A percentile compares a stretch with the other conserved stretches of the same genome.
These are phyloP conservation scores for Microbotryum violaceum DNA, from an alignment of 1,284 basidiomycete species.

Conservation along the genomic window DNA sequence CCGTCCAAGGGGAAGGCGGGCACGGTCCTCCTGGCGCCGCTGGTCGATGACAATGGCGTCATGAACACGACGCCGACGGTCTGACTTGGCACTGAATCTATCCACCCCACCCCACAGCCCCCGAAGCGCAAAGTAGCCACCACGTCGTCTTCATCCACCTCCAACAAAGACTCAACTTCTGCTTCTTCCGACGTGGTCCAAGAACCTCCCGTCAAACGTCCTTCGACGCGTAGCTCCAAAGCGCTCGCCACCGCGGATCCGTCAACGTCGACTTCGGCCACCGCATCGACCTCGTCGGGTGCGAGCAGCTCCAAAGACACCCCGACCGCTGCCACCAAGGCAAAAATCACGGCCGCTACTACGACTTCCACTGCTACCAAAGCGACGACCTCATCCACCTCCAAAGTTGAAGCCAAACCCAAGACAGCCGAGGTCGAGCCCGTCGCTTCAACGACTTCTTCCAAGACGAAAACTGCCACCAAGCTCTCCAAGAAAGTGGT, in stretches of 20 bases:
- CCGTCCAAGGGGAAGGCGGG: background rate
- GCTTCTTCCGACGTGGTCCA: slow-evolving; percentile 4
- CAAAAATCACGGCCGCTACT: background rate
- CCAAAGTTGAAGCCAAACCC: background rate
- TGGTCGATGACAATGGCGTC: background rate
- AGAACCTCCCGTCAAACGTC: no score
- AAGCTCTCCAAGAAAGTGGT: background rate
- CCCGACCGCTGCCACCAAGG: background rate
- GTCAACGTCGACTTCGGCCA: no score
- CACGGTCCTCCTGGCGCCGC: background rate
- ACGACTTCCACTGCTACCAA: background rate
- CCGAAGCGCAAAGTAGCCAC: slow-evolving; percentile 18
- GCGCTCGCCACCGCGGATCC: no score
- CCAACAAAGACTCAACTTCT: background rate
- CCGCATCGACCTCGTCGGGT: background rate
- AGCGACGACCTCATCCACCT: background rate
- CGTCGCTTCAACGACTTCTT: background rate
- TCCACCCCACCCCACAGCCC: slow-evolving; percentile 1
- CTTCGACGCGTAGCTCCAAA: no score
- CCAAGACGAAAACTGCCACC: background rate
- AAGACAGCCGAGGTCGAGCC: background rate
- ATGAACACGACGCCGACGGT: no score
- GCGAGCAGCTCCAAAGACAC: background rate
- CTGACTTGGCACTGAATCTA: background rate
- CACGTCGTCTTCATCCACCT: background rate